phyloP scores from a whole-genome alignment of 148 eudicot species.

The Chenopodium album region DNA sequence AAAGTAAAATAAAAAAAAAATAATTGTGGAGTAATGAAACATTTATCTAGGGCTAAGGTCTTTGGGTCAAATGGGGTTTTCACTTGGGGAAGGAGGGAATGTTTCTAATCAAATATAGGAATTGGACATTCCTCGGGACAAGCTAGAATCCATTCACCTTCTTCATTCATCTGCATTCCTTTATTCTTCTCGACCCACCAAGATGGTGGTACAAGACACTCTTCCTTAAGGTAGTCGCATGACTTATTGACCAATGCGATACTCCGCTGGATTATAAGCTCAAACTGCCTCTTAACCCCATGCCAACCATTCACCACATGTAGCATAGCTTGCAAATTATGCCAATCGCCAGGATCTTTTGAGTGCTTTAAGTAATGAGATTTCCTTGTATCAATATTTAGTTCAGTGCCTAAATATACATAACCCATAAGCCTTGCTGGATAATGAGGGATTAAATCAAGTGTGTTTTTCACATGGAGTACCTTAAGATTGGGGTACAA shows the following conservation, averaged over 20 bases:
- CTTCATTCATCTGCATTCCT: constrained; percentile 56
- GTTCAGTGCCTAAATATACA: constrained; percentile 47
- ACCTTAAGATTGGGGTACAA: constrained; percentile 50
- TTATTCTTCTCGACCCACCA: constrained; percentile 91
- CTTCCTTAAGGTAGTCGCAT: constrained; percentile 57
- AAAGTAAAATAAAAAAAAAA: no score
- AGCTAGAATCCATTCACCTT: constrained; percentile 62
- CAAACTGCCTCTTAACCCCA: constrained; percentile 48
- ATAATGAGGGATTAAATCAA: constrained; percentile 70
- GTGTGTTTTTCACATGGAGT: constrained; percentile 51
- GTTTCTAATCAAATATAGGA: constrained; percentile 27
- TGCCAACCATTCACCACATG: constrained; percentile 72
- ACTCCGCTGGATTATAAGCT: constrained; percentile 53
- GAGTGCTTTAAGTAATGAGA: constrained; percentile 63
- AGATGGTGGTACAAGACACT: constrained; percentile 62
- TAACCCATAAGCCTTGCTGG: constrained; percentile 56
- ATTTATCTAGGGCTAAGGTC: no score
- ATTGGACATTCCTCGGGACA: constrained; percentile 29
- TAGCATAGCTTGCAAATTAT: constrained; percentile 67
- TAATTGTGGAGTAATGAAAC: no score
- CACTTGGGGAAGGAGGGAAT: no score
- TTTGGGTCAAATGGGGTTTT: no score
- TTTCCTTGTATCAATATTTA: constrained; percentile 56
- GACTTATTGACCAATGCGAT: constrained; percentile 77
- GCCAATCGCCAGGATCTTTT: constrained; percentile 66